Evolutionary conservation across 345 rosid genomes (phyloP).

Genomic region (Citrus sp.): DNA sequence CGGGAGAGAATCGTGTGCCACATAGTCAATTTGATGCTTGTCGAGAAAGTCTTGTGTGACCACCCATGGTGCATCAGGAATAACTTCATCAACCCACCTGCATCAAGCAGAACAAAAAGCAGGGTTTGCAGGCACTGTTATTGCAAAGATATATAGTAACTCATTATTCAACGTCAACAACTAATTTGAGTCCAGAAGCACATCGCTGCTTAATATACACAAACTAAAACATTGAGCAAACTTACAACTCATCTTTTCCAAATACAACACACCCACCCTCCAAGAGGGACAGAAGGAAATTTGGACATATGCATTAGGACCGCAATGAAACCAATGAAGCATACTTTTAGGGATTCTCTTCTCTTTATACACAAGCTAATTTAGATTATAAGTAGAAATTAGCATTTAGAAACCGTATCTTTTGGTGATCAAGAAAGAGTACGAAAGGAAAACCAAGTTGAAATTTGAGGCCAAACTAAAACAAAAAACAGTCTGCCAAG

Average conservation of each 20-base stretch:
- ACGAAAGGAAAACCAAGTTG: neutral
- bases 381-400: neutral
- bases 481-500: neutral
- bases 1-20: constrained; percentile 74
- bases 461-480: neutral
- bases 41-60: constrained; percentile 56
- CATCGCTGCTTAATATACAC: neutral
- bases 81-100: constrained; percentile 81
- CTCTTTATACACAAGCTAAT: too few relatives aligned
- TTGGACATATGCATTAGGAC: too few relatives aligned
- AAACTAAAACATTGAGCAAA: neutral
- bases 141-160: neutral
- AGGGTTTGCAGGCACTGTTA: neutral
- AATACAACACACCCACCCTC: too few relatives aligned
- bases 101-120: constrained; percentile 5
- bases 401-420: neutral
- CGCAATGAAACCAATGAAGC: too few relatives aligned
- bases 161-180: neutral
- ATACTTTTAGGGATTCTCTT: too few relatives aligned
- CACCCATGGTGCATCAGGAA: constrained; percentile 82
- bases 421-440: neutral
- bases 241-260: neutral
- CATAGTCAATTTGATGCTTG: constrained; percentile 58
- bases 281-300: too few relatives aligned
- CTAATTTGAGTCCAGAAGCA: neutral